Base-by-base conservation (phyloP, 2,329 filamentous ascomycete species). In the Cryphonectria nitschkei region DNA sequence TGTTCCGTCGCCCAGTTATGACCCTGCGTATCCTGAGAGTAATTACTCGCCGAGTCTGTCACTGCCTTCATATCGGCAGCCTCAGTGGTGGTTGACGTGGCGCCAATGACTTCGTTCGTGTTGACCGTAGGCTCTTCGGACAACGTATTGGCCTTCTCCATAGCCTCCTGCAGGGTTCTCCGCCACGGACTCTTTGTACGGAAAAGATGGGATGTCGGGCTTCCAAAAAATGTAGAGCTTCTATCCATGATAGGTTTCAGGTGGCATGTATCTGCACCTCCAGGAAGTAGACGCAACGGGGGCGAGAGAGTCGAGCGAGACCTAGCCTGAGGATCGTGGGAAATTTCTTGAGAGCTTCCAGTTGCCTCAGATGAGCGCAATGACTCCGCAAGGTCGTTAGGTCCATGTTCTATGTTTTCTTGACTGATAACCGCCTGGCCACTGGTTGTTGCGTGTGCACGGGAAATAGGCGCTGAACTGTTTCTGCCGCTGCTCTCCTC, bases 161-260 rank as follows among this genome's bases (percentile, higher is more conserved):
- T 87, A 1, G 79, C 84, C 65, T 83, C 81, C 61, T 81, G 83
- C 43, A 90, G 75, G 2, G 84, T 85, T 37, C 84, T 84, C 3
- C 87, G 84, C 74, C 86, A 90, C 0, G 87, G 87, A 68, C 87
- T 90, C 37, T 82, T 80, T 0, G 86, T 85, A 39, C 86, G 82
- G 72, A 89, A 88, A 0, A 88, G 78, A 71, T 87, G 84, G 22
- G 82, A 83, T 1, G 81, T 79, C 2, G 85, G 84, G 61, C 86
- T 88, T 1, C 83, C 85, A 74, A 87, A 87, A 74, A 87, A 86
- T 0, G 82, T 83, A 1, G 85, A 86, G 70, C 81, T 83, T 32
- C 82, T 80, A 65, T 84, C 69, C 16, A 50, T 61, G 11, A 71
- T 65, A 50, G 69, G 39, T 37, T 52, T 69, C 32, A 67, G 19